Evolutionary conservation across 2,329 filamentous ascomycete species (phyloP), one percentile per base, ranked within the genome.

Genomic region (Cytospora piceae): DNA sequence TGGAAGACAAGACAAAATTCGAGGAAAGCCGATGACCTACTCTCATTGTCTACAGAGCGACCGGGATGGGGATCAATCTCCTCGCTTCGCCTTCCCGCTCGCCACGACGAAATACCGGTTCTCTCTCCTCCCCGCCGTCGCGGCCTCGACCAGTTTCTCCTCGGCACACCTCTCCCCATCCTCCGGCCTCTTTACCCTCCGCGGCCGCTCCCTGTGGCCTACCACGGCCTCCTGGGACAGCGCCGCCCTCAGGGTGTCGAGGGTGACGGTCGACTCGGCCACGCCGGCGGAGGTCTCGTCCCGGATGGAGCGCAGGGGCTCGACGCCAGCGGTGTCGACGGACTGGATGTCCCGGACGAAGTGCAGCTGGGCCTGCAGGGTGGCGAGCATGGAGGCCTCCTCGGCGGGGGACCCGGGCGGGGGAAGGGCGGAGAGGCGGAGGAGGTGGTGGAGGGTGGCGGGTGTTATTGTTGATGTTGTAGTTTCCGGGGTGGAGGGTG

Each of bases 281-380:
- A 84, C 72, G 0, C 85, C 86, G 15, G 77, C 76, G 2, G 74
- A 71, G 1, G 91, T 91, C 79, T 95, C 94, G 75, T 98, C 94
- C 61, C 92, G 87, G 65, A 98, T 90, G 54, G 90, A 89, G 59
- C 86, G 83, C 53, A 99, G 78, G 0, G 95, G 94, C 64, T 87
- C 83, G 0, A 97, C 82, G 4, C 85, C 87, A 0, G 82, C 78
- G 0, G 92, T 94, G 75, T 96, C 85, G 58, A 97, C 89, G 54
- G 83, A 81, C 73, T 96, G 94, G 24, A 98, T 88, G 68, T 93
- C 87, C 68, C 87, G 88, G n/a, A 98, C 93, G 74, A 99, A 99
- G 73, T 91, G 90, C 0, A 99, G 85, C 74, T 99, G 95, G 37
- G 90, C 87, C 61, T 89, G 84, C 2, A 99, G 83, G 1, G 90